Conservation (phyloP, 495 filamentous ascomycete species). For the Penicillium alfredii region DNA sequence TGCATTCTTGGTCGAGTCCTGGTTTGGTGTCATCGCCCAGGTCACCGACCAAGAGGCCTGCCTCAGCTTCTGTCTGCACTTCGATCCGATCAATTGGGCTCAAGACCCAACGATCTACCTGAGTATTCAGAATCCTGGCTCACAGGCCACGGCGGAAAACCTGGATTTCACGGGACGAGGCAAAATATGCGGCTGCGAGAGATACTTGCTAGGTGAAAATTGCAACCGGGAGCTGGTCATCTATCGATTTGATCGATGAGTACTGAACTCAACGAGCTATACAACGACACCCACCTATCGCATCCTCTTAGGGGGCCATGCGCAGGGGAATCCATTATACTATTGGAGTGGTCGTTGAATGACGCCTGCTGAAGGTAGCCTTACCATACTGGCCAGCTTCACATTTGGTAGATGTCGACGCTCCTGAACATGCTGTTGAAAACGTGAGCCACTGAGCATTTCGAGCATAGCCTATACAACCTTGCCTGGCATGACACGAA, state of each 20-base stretch:
- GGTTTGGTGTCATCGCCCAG: conserved; percentile 47
- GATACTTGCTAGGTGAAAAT: conserved; percentile 59
- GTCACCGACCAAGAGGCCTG: conserved; percentile 46
- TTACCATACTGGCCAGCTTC: no score
- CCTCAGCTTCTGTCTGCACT: conserved; percentile 51
- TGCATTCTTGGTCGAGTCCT: conserved; percentile 18
- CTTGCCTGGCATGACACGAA: no score
- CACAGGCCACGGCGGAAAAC: conserved; percentile 39
- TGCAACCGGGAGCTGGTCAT: conserved; percentile 46
- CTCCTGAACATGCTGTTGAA: no score
- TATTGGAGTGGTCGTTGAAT: no score
- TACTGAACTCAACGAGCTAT: no score
- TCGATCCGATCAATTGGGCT: conserved; percentile 21
- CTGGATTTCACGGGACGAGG: conserved; percentile 49
- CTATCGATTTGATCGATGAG: conserved; percentile 45
- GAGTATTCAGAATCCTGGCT: conserved; percentile 32
- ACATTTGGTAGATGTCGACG: no score
- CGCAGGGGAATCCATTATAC: no score
- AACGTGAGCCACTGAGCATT: no score
- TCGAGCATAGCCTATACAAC: no score
- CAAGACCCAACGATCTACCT: conserved; percentile 18
- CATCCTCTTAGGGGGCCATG: no score
- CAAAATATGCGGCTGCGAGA: conserved; percentile 55
- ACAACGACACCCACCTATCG: no score
- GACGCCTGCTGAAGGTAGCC: no score